Evolutionary conservation across 2,329 filamentous ascomycete species (phyloP).

Genomic region (Sphaceloma murrayae): DNA sequence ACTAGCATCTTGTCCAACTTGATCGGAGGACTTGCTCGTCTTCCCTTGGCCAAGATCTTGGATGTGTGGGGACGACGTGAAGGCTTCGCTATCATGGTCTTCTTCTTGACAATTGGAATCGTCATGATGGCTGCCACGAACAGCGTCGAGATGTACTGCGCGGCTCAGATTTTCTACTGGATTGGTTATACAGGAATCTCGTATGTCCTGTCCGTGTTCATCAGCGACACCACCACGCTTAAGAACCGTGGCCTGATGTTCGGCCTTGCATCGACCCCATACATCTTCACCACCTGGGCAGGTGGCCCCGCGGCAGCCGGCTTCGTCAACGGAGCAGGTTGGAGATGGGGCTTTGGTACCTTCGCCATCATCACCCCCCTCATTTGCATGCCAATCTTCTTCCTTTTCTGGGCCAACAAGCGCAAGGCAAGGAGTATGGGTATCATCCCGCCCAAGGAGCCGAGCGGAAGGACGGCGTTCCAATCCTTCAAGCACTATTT

Average conservation of each 20-base stretch:
- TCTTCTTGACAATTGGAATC: constrained; percentile 20
- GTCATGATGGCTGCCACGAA: constrained; percentile 21
- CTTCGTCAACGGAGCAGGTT: constrained; percentile 19
- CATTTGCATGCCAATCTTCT: constrained; percentile 23
- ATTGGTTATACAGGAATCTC: constrained; percentile 20
- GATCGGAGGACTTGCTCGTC: constrained; percentile 20
- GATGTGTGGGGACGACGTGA: constrained; percentile 21
- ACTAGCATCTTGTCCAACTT: constrained; percentile 22
- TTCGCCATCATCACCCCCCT: constrained; percentile 27
- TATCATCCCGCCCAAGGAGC: constrained; percentile 20
- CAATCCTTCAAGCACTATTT: constrained; percentile 25
- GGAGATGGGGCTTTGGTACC: constrained; percentile 27
- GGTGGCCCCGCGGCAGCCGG: constrained; percentile 18
- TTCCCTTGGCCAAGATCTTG: constrained; percentile 20
- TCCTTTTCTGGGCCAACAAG: constrained; percentile 25
- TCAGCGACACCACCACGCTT: constrained; percentile 22
- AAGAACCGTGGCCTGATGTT: constrained; percentile 27
- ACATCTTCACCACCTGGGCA: constrained; percentile 28
- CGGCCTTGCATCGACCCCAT: constrained; percentile 27
- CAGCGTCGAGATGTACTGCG: constrained; percentile 20
- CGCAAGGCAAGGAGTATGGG: constrained; percentile 26
- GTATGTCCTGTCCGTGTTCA: constrained; percentile 20
- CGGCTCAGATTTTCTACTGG: constrained; percentile 22
- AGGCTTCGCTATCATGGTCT: constrained; percentile 19
- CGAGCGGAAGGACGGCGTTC: constrained; percentile 21